phyloP scores from a whole-genome alignment of 768 basidiomycete species.

The Serendipita sp. region DNA sequence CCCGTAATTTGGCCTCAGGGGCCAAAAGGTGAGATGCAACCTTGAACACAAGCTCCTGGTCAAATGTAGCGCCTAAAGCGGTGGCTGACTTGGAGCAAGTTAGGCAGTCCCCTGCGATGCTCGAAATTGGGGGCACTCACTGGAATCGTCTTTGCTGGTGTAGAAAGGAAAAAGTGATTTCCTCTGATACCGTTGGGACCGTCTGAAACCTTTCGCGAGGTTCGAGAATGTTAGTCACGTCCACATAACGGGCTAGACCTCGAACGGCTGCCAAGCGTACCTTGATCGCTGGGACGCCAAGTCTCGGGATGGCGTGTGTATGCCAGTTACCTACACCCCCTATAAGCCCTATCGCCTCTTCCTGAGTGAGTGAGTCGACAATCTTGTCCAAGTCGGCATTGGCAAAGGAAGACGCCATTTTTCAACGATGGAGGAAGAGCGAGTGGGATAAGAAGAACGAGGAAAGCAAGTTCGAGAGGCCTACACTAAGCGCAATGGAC shows the following conservation, averaged over 20 bases:
- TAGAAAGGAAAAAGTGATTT: slow-evolving; percentile 65
- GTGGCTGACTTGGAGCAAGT: slow-evolving; percentile 35
- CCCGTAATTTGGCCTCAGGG: slow-evolving; percentile 50
- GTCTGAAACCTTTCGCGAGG: slow-evolving; percentile 46
- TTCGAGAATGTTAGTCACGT: neutral
- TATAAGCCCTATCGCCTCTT: slow-evolving; percentile 55
- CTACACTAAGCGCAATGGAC: no score
- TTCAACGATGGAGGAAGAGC: neutral
- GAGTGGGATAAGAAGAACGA: neutral
- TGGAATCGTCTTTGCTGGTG: slow-evolving; percentile 64
- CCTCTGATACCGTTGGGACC: slow-evolving; percentile 65
- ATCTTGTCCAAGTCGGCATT: slow-evolving; percentile 43
- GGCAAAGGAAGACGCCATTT: slow-evolving; percentile 47
- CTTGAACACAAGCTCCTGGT: slow-evolving; percentile 42
- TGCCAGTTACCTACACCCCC: slow-evolving; percentile 70
- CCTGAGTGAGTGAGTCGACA: slow-evolving; percentile 48
- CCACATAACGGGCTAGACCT: neutral
- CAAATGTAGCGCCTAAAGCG: slow-evolving; percentile 60
- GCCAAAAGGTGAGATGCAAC: slow-evolving; percentile 51
- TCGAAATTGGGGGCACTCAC: slow-evolving; percentile 19
- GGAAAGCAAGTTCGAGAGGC: neutral
- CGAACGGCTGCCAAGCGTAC: slow-evolving; percentile 17
- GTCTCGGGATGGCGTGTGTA: slow-evolving; percentile 43
- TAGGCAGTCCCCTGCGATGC: neutral
- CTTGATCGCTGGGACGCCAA: slow-evolving; percentile 59